Conservation (phyloP, 2,329 filamentous ascomycete species). For the Chrysoporthe cubensis region DNA sequence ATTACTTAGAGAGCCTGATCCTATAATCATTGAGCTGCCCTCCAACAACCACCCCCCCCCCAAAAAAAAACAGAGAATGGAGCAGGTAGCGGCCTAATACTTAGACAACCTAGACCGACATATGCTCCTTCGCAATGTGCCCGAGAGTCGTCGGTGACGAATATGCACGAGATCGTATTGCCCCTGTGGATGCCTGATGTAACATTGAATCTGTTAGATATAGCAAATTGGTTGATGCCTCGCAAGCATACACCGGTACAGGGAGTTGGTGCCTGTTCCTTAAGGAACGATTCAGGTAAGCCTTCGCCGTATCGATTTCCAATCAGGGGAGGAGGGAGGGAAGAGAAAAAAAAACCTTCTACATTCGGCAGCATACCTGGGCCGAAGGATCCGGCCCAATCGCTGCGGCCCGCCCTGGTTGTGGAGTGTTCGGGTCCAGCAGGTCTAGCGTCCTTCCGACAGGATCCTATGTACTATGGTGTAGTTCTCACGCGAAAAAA, state of each 20-base stretch:
- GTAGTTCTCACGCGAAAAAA: neutral
- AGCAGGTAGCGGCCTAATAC: slow-evolving; percentile 3
- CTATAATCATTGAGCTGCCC: too few species aligned
- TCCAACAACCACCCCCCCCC: too few species aligned
- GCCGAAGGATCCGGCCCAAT: slow-evolving; percentile 4
- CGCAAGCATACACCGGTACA: too few species aligned
- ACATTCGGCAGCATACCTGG: neutral
- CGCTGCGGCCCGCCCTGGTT: slow-evolving; percentile 11
- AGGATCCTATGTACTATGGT: neutral
- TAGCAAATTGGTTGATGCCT: too few species aligned
- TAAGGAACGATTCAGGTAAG: neutral
- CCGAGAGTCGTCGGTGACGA: neutral
- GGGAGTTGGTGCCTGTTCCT: neutral
- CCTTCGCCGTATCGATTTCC: neutral
- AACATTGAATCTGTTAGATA: neutral
- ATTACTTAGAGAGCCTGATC: too few species aligned
- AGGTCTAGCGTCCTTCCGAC: neutral
- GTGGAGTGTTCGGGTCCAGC: neutral
- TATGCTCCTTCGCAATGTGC: neutral
- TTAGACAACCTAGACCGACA: slow-evolving; percentile 9
- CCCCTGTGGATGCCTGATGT: neutral
- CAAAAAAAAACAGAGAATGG: too few species aligned
- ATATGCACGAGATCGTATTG: neutral
- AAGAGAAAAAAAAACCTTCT: neutral
- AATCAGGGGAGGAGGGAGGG: neutral